A percentile compares a stretch with the other conserved stretches of the same genome.
Evolutionary conservation across 768 basidiomycete genomes (phyloP).

Genomic region (Hygrophorus pudorinus): DNA sequence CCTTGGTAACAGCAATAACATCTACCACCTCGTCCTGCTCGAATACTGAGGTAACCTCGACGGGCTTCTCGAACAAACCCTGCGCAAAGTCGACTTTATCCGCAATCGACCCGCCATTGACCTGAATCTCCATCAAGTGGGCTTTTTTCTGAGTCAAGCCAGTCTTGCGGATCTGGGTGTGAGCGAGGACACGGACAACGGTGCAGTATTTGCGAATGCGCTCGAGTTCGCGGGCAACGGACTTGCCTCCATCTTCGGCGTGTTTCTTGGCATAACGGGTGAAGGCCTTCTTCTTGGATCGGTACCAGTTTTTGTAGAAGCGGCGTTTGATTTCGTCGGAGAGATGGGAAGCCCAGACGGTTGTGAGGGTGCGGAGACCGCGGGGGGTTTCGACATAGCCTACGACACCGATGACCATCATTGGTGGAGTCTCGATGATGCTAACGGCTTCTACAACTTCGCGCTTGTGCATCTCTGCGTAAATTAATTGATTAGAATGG

Average conservation of each 20-base stretch:
- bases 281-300: constrained; percentile 99
- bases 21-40: constrained; percentile 97
- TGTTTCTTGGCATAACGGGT: constrained; percentile 99
- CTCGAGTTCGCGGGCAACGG: constrained; percentile 90
- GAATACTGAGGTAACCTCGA: constrained; percentile 79
- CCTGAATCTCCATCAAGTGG: constrained; percentile 99
- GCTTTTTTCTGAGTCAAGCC: constrained; percentile 99
- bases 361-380: constrained; percentile 96
- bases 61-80: constrained; percentile 91
- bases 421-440: constrained; percentile 91
- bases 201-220: constrained; percentile 99
- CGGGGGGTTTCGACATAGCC: constrained; percentile 99
- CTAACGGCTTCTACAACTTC: constrained; percentile 98
- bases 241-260: constrained; percentile 89
- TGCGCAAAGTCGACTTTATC: constrained; percentile 98
- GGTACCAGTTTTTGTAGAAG: constrained; percentile 99
- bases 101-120: constrained; percentile 91
- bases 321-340: constrained; percentile 97
- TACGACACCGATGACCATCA: constrained; percentile 95
- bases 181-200: constrained; percentile 97
- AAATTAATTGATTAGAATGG: not conserved
- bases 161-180: constrained; percentile 98
- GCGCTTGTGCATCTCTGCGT: constrained; percentile 98
- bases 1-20: constrained; percentile 96
- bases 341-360: constrained; percentile 96